These are phyloP conservation scores for Aureobasidium lini DNA, from an alignment of 2,329 filamentous ascomycete genomes.

Conservation along the genomic window DNA sequence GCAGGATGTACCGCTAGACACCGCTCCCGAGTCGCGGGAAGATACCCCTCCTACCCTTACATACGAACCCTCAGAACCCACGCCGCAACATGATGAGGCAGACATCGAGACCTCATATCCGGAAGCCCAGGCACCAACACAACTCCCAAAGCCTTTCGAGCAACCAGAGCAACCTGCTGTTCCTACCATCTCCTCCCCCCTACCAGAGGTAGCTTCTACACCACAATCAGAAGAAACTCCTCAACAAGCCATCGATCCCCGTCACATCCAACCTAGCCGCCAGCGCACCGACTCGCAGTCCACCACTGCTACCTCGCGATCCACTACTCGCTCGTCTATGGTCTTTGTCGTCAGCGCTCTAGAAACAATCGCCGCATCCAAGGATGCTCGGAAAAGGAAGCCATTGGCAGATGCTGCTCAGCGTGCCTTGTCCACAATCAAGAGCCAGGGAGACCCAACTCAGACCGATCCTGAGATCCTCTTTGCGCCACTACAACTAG, in stretches of 20 bases:
- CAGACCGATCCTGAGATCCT: slow-evolving; percentile 85
- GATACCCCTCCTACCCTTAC: not conserved
- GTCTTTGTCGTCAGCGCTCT: slow-evolving; percentile 93
- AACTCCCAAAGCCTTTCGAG: not conserved
- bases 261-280: slow-evolving; percentile 23
- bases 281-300: slow-evolving; percentile 55
- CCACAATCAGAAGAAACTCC: not conserved
- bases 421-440: slow-evolving; percentile 76
- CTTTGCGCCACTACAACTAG: slow-evolving; percentile 83
- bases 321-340: slow-evolving; percentile 72
- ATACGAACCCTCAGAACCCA: not conserved
- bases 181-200: not conserved
- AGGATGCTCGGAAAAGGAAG: slow-evolving; percentile 82
- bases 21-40: not conserved
- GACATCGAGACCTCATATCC: not conserved
- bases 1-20: slow-evolving; percentile 5
- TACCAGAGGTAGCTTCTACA: not conserved
- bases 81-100: not conserved
- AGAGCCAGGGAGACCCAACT: slow-evolving; percentile 65
- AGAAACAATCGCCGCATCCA: slow-evolving; percentile 84
- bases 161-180: not conserved
- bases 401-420: slow-evolving; percentile 75
- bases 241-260: not conserved
- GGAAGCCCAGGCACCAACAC: not conserved
- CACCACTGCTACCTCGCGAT: slow-evolving; percentile 45